Base-by-base conservation (phyloP, 2,329 filamentous ascomycete genomes). In the Fusarium clavum region DNA sequence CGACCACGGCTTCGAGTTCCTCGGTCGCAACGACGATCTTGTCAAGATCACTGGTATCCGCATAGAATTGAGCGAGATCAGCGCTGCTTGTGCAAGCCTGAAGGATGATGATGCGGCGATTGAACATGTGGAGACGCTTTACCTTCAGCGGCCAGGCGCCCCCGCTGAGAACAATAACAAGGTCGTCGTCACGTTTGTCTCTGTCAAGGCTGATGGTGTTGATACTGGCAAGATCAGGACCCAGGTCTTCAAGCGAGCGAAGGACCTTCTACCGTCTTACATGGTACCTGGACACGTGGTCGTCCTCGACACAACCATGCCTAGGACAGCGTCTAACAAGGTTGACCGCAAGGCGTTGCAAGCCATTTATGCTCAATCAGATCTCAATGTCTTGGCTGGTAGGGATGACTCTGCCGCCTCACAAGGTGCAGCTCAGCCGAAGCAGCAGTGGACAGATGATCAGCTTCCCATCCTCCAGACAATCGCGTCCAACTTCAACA, bases 241-340 rank as follows among this genome's bases (percentile, higher is more conserved):
- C 0, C 60, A 61, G 27, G 46, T 69, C 13, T 69, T 69, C 11
- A 64, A 69, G 49, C 38, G 45, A 3, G 60, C 66, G 0, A 69
- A 53, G 4, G 65, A 69, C 2, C 25, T 69, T 2, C 4, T 69
- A 1, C 66, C 66, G 5, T 12, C 66, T 0, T 69, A 69, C 5
- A 69, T 69, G 66, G 66, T 69, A 0, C 66, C 66, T 4, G 66
- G 66, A 0, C 65, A 69, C 3, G 65, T 69, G 2, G 66, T 69
- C 0, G 65, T 69, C 27, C n/a, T 69, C 1, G 51, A 69, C 3
- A 69, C 60, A 0, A 69, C 66, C 2, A 69, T 69, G 66, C 66
- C 66, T 0, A 24, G 66, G 1, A 69, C 66, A 2, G 66, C 66
- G 0, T 69, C 66, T 2, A 69, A 69, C 20, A 69, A 69, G 43